Evolutionary conservation across 768 basidiomycete species (phyloP).

Genomic region (Podaxis sp.): DNA sequence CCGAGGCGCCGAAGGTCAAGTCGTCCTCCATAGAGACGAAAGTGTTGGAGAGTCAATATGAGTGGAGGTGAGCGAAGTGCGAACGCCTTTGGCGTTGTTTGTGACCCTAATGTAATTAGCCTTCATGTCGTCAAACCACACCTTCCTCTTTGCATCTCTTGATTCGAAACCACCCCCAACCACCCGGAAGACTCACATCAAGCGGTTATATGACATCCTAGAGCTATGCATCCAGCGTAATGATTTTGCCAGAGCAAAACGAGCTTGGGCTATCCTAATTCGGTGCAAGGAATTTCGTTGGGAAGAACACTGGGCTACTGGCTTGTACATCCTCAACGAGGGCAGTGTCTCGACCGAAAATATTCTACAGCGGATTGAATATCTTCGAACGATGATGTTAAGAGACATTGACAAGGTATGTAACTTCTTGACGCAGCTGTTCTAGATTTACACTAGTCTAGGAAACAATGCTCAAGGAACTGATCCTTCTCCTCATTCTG

Average conservation of each 20-base stretch:
- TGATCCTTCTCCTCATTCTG: conserved; percentile 66
- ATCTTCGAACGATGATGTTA: conserved; percentile 70
- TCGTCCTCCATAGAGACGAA: conserved; percentile 64
- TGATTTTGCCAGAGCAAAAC: conserved; percentile 61
- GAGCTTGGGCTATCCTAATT: conserved; percentile 73
- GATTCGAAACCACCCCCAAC: conserved; percentile 48
- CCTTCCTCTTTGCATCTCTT: conserved; percentile 65
- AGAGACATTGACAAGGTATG: conserved; percentile 66
- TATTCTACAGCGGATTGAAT: conserved; percentile 44
- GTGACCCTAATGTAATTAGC: conserved; percentile 6
- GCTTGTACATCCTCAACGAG: conserved; percentile 52
- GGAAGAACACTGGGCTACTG: conserved; percentile 69
- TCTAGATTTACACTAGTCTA: conserved; percentile 6
- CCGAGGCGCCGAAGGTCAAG: conserved; percentile 66
- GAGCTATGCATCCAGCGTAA: conserved; percentile 68
- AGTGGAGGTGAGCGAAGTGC: conserved; percentile 1
- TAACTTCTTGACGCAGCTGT: background rate
- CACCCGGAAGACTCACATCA: conserved; percentile 69
- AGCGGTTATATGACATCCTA: conserved; percentile 72
- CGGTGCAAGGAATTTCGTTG: conserved; percentile 80
- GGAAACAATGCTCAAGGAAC: conserved; percentile 72
- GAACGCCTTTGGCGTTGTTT: conserved; percentile 33
- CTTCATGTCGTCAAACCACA: conserved; percentile 27
- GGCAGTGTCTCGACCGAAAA: conserved; percentile 28
- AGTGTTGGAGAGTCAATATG: conserved; percentile 2